Percentiles rank a stretch among this genome's conserved stretches.
Conservation (phyloP, 805 yeast species). For the Wickerhamiella spandovensis region DNA sequence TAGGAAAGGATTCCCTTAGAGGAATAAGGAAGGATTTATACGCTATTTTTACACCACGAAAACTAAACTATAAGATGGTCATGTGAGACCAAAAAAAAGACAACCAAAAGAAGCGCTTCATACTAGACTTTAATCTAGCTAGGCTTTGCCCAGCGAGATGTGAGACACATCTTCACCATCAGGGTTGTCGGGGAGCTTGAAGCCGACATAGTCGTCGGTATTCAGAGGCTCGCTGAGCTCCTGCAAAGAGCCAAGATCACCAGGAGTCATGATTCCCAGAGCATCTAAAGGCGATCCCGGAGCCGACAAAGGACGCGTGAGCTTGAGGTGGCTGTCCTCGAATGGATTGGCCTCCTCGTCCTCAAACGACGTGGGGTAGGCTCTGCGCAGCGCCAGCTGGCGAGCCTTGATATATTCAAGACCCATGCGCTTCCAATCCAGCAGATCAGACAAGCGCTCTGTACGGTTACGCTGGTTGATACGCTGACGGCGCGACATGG, state of each 20-base stretch:
- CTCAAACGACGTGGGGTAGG: conserved; percentile 71
- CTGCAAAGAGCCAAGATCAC: conserved; percentile 92
- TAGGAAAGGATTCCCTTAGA: too few species aligned
- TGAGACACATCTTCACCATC: conserved; percentile 19
- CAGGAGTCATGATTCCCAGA: conserved; percentile 83
- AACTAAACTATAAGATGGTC: too few species aligned
- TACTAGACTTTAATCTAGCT: too few species aligned
- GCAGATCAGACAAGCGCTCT: conserved; percentile 78
- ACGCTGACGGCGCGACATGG: conserved; percentile 89
- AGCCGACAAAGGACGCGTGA: conserved; percentile 86
- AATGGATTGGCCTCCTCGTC: conserved; percentile 24
- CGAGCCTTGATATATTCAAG: conserved; percentile 91
- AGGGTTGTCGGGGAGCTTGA: conserved; percentile 29
- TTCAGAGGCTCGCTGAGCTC: conserved; percentile 62
- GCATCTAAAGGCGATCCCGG: conserved; percentile 89
- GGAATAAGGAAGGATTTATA: background rate
- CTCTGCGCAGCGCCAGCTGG: conserved; percentile 79
- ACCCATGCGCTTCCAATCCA: conserved; percentile 98
- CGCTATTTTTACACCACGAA: background rate
- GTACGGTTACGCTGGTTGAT: conserved; percentile 96
- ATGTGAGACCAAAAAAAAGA: too few species aligned
- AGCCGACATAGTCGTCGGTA: conserved; percentile 60
- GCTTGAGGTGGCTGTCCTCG: conserved; percentile 33
- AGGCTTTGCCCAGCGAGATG: background rate
- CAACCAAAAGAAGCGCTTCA: too few species aligned